These are phyloP conservation scores for Cryphonectria carpinicola DNA, from an alignment of 2,329 filamentous ascomycete genomes.

Conservation along the genomic window DNA sequence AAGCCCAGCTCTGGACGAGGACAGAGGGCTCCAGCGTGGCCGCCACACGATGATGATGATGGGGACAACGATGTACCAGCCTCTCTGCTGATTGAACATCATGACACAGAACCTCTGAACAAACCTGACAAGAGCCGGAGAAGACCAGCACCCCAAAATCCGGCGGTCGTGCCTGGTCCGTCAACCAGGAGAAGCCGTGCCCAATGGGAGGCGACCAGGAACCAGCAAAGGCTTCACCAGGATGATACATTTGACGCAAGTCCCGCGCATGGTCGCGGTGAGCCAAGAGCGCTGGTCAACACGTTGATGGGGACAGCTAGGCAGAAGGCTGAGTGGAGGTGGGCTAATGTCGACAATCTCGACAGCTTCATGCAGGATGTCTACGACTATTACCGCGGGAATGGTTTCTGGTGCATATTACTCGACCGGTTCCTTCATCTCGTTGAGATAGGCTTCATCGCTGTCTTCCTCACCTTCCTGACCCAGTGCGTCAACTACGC, in stretches of 20 bases:
- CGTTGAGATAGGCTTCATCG: constrained; percentile 79
- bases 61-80: constrained; percentile 65
- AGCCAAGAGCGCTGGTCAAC: constrained; percentile 35
- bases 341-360: constrained; percentile 88
- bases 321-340: constrained; percentile 87
- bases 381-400: constrained; percentile 83
- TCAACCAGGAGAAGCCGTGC: constrained; percentile 49
- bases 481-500: constrained; percentile 84
- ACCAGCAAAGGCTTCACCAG: constrained; percentile 55
- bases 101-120: constrained; percentile 37
- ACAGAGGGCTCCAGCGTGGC: constrained; percentile 32
- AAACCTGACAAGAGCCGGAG: constrained; percentile 31
- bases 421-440: constrained; percentile 73
- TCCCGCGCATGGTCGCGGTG: constrained; percentile 33
- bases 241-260: constrained; percentile 39
- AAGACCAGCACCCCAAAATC: constrained; percentile 33
- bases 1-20: constrained; percentile 8
- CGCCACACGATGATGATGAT: constrained; percentile 53
- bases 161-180: constrained; percentile 43
- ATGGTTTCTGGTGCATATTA: constrained; percentile 84
- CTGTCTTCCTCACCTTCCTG: constrained; percentile 80
- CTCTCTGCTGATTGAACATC: constrained; percentile 64
- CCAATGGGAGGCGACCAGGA: constrained; percentile 60
- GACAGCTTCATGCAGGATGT: constrained; percentile 85
- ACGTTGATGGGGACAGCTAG: constrained; percentile 48